A percentile compares a stretch with the other conserved stretches of the same genome.
phyloP scores from a whole-genome alignment of 2,329 filamentous ascomycete genomes.

The Cladosporium sp. region DNA sequence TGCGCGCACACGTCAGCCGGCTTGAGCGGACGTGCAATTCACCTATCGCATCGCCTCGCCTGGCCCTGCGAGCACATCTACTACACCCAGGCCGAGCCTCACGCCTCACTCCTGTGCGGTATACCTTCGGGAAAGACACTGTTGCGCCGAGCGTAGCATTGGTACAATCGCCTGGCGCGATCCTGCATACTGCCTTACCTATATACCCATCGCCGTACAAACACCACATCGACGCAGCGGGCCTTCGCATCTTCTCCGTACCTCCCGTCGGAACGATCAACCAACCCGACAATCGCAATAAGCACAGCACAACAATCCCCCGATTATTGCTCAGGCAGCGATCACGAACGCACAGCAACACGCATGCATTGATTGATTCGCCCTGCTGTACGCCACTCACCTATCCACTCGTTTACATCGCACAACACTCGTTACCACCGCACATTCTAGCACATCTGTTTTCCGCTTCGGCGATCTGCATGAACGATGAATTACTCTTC shows the following conservation, averaged over 20 bases:
- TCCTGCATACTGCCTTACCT: neutral
- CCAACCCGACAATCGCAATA: constrained; percentile 8
- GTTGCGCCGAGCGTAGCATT: constrained; percentile 11
- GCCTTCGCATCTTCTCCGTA: constrained; percentile 9
- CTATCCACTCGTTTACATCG: constrained; percentile 12
- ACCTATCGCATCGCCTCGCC: neutral
- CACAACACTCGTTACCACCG: neutral
- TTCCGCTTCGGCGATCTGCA: constrained; percentile 13
- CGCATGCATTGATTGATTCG: constrained; percentile 18
- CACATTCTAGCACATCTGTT: neutral
- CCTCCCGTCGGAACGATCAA: constrained; percentile 9
- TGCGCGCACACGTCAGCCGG: constrained; percentile 15
- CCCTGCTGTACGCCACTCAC: constrained; percentile 8
- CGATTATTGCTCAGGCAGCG: constrained; percentile 12
- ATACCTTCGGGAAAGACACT: neutral
- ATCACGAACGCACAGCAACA: constrained; percentile 8
- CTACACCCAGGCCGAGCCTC: neutral
- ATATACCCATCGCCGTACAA: neutral
- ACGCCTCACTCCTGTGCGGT: neutral
- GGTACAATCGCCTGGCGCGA: constrained; percentile 14
- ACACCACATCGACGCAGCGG: constrained; percentile 3
- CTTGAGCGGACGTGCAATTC: constrained; percentile 6
- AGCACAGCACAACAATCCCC: neutral
- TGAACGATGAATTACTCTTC: constrained; percentile 17
- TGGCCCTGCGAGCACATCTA: neutral